Conservation (phyloP, 148 eudicot species). For the Spergularia bocconei region DNA sequence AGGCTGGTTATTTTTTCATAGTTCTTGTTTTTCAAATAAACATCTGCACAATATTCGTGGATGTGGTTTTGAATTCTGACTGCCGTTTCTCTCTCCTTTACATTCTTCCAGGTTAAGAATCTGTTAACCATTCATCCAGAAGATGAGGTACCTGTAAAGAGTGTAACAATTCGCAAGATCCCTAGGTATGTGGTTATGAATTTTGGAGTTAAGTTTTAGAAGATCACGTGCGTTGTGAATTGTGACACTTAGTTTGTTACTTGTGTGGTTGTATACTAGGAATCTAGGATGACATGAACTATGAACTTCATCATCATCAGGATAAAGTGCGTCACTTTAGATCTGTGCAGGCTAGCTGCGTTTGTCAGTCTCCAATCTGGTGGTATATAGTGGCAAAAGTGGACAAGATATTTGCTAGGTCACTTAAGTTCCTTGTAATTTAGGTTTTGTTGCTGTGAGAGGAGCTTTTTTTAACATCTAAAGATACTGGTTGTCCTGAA, state of each 20-base stretch:
- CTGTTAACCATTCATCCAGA: constrained; percentile 83
- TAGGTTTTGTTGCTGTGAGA: constrained; percentile 1
- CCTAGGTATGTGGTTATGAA: constrained; percentile 55
- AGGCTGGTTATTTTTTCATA: not conserved
- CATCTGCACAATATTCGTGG: not conserved
- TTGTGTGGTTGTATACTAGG: not conserved
- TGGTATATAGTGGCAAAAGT: not conserved
- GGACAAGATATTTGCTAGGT: not conserved
- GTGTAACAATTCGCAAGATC: constrained; percentile 86
- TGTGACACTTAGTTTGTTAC: not conserved
- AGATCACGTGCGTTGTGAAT: too few species aligned
- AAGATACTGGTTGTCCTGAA: not conserved
- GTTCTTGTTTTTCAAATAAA: not conserved
- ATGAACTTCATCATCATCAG: not conserved
- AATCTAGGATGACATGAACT: not conserved
- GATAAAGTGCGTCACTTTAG: not conserved
- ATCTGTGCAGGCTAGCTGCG: not conserved
- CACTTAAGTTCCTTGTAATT: not conserved
- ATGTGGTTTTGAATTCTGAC: not conserved
- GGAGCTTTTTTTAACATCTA: not conserved
- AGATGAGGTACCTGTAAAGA: constrained; percentile 81
- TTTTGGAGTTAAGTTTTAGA: not conserved
- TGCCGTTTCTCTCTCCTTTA: constrained; percentile 6
- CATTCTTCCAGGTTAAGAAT: constrained; percentile 63
- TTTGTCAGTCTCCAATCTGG: not conserved